Percentiles rank a stretch among this genome's conserved stretches.
Conservation (phyloP, 2,329 filamentous ascomycete genomes). For the Berkeleyomyces rouxiae region DNA sequence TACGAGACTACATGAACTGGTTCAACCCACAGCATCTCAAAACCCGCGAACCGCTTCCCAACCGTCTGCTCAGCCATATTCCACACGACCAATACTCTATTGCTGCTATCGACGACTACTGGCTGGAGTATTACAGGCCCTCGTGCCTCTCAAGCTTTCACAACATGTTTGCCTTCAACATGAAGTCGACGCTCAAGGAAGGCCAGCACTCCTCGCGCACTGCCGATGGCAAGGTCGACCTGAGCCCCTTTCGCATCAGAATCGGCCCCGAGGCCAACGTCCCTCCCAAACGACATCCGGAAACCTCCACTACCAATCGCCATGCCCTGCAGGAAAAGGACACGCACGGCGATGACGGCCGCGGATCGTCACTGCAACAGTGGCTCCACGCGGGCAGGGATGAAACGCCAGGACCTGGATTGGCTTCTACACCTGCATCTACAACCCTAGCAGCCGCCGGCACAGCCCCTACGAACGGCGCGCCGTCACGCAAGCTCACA, state of each 20-base stretch:
- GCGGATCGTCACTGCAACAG: constrained; percentile 39
- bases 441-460: constrained; percentile 23
- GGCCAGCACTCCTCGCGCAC: constrained; percentile 24
- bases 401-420: background rate
- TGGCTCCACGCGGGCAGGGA: constrained; percentile 29
- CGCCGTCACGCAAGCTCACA: background rate
- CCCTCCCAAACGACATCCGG: constrained; percentile 30
- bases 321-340: constrained; percentile 29
- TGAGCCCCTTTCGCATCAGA: constrained; percentile 76
- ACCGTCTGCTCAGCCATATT: background rate
- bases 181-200: constrained; percentile 78
- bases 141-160: constrained; percentile 72
- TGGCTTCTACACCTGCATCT: background rate
- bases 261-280: constrained; percentile 35
- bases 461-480: constrained; percentile 15
- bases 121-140: constrained; percentile 92
- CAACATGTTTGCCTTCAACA: constrained; percentile 83
- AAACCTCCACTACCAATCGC: constrained; percentile 52
- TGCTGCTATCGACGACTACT: constrained; percentile 74
- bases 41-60: constrained; percentile 38
- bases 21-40: constrained; percentile 60
- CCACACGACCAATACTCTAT: constrained; percentile 24
- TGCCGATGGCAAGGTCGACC: constrained; percentile 62
- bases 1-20: constrained; percentile 70
- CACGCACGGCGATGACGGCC: constrained; percentile 24